These are phyloP conservation scores for Fusarium zealandicum DNA, from an alignment of 2,329 filamentous ascomycete genomes.

Conservation along the genomic window DNA sequence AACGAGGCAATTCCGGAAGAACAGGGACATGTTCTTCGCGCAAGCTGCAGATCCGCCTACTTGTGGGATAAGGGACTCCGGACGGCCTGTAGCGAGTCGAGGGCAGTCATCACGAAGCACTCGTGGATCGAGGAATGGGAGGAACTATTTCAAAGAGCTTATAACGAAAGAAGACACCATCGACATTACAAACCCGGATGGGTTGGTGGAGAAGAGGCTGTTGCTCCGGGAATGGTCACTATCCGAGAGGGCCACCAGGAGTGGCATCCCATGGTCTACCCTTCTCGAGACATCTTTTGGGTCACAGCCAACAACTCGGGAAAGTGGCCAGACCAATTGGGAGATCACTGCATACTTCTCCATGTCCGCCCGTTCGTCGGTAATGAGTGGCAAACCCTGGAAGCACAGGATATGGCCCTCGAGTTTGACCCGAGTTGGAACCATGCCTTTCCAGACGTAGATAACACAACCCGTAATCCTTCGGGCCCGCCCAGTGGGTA, in stretches of 20 bases:
- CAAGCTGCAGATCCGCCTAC: neutral
- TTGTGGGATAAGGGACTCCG: constrained; percentile 1
- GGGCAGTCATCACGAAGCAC: constrained; percentile 7
- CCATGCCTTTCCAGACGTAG: neutral
- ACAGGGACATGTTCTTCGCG: neutral
- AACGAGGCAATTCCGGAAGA: neutral
- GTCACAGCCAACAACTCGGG: neutral
- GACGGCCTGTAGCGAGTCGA: constrained; percentile 7
- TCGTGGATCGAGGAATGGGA: neutral
- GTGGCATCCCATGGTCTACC: neutral
- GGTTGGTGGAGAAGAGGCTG: neutral
- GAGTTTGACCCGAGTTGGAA: constrained; percentile 4
- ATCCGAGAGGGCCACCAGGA: neutral
- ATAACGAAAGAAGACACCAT: neutral
- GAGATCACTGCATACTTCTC: neutral
- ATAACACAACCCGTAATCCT: too few relatives aligned
- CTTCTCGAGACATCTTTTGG: neutral
- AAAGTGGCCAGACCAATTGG: neutral
- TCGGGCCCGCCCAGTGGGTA: too few relatives aligned
- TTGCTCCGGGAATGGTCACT: neutral
- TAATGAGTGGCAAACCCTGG: neutral
- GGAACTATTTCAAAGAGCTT: neutral
- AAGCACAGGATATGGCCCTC: neutral
- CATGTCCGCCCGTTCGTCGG: neutral
- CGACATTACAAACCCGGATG: neutral